Evolutionary conservation across 2,329 filamentous ascomycete species (phyloP).

Genomic region (Talaromyces funiculosus): DNA sequence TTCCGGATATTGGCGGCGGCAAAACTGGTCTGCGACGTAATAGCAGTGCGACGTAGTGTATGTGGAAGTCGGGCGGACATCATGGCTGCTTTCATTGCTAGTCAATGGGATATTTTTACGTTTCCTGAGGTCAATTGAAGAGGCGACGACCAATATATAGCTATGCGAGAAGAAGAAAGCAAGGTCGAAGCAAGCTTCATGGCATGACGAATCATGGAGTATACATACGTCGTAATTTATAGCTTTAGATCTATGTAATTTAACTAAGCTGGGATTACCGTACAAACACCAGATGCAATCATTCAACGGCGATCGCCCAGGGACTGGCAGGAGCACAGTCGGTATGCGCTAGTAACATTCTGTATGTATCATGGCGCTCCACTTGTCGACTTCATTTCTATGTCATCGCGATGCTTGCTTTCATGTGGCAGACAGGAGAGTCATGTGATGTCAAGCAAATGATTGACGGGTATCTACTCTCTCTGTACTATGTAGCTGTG

Average conservation of each 20-base stretch:
- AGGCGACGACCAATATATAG: background rate
- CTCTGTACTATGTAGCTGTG: no score
- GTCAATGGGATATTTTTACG: constrained; percentile 5
- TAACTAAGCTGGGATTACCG: background rate
- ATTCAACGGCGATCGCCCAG: background rate
- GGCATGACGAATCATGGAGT: constrained; percentile 4
- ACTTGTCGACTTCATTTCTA: constrained; percentile 3
- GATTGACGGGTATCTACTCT: no score
- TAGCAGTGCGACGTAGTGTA: constrained; percentile 27
- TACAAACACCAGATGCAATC: background rate
- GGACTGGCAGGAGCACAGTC: background rate
- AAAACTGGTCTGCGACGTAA: constrained; percentile 29
- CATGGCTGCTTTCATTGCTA: background rate
- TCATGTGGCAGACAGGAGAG: background rate
- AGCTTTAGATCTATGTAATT: background rate
- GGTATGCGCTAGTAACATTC: background rate
- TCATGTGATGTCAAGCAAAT: background rate
- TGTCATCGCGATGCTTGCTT: background rate
- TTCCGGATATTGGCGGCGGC: constrained; percentile 3
- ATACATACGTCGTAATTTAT: constrained; percentile 7
- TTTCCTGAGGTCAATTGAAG: background rate
- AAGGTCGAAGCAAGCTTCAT: background rate
- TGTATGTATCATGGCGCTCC: background rate
- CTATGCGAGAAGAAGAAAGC: background rate
- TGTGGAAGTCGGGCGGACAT: constrained; percentile 23